Conservation (phyloP, 2,329 filamentous ascomycete genomes). For the Huntiella abstrusa region DNA sequence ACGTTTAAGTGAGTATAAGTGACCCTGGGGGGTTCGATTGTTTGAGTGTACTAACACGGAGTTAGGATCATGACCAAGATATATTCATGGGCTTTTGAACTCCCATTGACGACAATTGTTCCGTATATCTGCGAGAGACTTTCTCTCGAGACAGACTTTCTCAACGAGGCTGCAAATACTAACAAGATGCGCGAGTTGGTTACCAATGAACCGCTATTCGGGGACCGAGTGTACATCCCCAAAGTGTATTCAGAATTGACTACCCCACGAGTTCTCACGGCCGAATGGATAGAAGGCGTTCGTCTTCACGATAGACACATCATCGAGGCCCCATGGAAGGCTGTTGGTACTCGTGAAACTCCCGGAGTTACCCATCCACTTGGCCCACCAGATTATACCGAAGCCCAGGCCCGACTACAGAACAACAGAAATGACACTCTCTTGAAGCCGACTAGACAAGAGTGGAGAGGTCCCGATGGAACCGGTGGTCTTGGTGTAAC, state of each 20-base stretch:
- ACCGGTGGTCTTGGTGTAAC: conserved; percentile 70
- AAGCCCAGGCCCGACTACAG: conserved; percentile 26
- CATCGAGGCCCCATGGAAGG: conserved; percentile 60
- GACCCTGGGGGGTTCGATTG: not conserved
- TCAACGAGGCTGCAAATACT: conserved; percentile 77
- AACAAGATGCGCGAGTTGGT: conserved; percentile 68
- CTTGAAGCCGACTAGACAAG: conserved; percentile 62
- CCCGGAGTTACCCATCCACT: conserved; percentile 57
- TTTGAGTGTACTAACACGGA: not conserved
- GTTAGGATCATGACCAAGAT: conserved; percentile 55
- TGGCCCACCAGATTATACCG: conserved; percentile 27
- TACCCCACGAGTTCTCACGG: conserved; percentile 70
- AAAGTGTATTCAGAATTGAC: conserved; percentile 67
- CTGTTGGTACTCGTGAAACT: conserved; percentile 55
- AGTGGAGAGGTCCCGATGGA: conserved; percentile 54
- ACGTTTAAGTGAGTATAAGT: conserved; percentile 57
- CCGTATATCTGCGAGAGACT: conserved; percentile 89
- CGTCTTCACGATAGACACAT: conserved; percentile 80
- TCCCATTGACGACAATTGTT: conserved; percentile 80
- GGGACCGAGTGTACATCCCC: conserved; percentile 72
- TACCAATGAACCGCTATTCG: conserved; percentile 53
- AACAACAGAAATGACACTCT: conserved; percentile 35
- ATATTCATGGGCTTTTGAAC: conserved; percentile 75
- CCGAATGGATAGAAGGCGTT: conserved; percentile 94
- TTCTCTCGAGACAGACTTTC: conserved; percentile 82